phyloP scores from a whole-genome alignment of 805 yeast genomes.

The Candida orba region DNA sequence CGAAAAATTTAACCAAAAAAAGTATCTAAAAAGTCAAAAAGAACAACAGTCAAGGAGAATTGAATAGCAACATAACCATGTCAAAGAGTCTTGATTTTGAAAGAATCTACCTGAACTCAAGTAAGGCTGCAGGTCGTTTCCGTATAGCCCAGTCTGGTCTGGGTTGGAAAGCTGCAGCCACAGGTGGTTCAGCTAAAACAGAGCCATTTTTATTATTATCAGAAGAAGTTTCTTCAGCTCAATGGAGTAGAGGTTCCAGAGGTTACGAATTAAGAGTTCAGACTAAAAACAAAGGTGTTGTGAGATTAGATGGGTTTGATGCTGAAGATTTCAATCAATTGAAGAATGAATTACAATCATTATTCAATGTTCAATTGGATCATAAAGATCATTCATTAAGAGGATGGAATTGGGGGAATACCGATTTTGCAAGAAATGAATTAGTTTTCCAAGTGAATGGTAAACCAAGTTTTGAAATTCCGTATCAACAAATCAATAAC shows the following conservation, averaged over 20 bases:
- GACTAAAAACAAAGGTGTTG: constrained; percentile 82
- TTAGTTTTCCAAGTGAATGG: constrained; percentile 78
- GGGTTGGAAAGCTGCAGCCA: constrained; percentile 82
- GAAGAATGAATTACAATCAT: constrained; percentile 76
- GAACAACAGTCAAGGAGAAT: not conserved
- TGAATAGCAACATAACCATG: not conserved
- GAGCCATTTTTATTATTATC: constrained; percentile 87
- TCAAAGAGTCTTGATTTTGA: constrained; percentile 60
- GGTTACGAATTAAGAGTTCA: constrained; percentile 87
- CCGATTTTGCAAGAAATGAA: constrained; percentile 89
- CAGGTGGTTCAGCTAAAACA: constrained; percentile 41
- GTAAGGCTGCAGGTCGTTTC: constrained; percentile 77
- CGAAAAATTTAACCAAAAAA: not conserved
- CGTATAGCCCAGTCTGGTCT: constrained; percentile 95
- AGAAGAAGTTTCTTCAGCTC: constrained; percentile 69
- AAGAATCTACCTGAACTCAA: constrained; percentile 82
- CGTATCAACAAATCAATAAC: constrained; percentile 72
- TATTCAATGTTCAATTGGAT: constrained; percentile 69
- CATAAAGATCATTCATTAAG: constrained; percentile 84
- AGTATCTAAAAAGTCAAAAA: not conserved
- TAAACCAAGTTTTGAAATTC: constrained; percentile 87
- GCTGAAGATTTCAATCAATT: constrained; percentile 71
- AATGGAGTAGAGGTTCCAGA: constrained; percentile 91
- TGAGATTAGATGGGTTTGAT: constrained; percentile 88
- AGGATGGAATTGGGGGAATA: constrained; percentile 99